These are phyloP conservation scores for Isochrysis galbana DNA, from an alignment of 78 protist species.

Conservation along the genomic window DNA sequence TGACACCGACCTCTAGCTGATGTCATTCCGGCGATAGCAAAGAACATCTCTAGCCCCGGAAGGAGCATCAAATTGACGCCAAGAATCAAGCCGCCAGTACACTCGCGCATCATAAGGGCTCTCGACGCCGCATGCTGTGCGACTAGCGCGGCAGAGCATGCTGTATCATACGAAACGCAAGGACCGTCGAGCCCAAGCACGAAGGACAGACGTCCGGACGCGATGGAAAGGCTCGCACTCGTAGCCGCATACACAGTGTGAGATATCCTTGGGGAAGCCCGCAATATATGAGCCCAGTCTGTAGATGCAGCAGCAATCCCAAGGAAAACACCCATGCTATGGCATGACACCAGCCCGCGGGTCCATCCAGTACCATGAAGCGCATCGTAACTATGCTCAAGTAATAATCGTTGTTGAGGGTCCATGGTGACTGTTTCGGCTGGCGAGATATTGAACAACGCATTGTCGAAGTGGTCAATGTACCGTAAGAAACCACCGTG, in stretches of 20 bases:
- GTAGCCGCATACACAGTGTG: neutral
- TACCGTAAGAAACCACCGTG: neutral
- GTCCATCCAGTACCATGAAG: neutral
- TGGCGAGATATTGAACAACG: neutral
- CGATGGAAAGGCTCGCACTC: neutral
- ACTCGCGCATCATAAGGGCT: neutral
- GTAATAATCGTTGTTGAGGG: slow-evolving; percentile 23
- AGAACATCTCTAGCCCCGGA: neutral
- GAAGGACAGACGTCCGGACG: neutral
- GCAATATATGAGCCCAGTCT: neutral
- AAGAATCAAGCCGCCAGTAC: neutral
- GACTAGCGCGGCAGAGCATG: neutral
- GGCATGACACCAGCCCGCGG: neutral
- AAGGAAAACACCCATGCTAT: neutral
- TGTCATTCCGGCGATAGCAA: slow-evolving; percentile 56
- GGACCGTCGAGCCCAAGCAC: slow-evolving; percentile 1
- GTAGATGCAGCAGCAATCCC: neutral
- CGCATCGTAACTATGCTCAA: neutral
- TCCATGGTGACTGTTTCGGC: slow-evolving; percentile 24
- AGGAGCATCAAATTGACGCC: neutral
- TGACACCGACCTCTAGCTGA: slow-evolving; percentile 64
- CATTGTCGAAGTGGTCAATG: neutral
- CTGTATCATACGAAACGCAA: neutral
- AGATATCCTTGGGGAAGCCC: neutral
- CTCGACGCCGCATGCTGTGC: neutral